Percentiles rank a stretch among this genome's conserved stretches.
phyloP scores from a whole-genome alignment of 2,329 filamentous ascomycete genomes.

The Ceratocystis variospora region DNA sequence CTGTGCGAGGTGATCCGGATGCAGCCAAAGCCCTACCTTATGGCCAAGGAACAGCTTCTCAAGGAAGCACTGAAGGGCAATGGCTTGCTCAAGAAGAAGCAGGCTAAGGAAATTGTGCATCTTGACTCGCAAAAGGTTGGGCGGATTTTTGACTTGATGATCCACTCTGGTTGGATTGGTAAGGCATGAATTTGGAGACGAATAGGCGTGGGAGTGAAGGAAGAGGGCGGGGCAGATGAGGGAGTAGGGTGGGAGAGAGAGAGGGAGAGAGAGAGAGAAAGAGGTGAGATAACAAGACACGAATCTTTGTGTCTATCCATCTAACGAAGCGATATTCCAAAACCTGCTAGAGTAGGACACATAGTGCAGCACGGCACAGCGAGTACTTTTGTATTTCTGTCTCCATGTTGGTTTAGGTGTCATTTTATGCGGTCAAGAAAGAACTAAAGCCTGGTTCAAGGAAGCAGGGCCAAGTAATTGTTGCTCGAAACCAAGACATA shows the following conservation, averaged over 20 bases:
- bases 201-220: neutral
- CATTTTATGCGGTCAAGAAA: too few relatives aligned
- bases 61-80: slow-evolving; percentile 83
- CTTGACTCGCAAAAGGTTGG: slow-evolving; percentile 76
- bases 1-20: slow-evolving; percentile 73
- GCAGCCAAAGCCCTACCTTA: slow-evolving; percentile 86
- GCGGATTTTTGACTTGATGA: slow-evolving; percentile 86
- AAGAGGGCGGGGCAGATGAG: neutral
- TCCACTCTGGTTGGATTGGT: slow-evolving; percentile 80
- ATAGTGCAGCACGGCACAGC: too few relatives aligned
- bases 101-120: slow-evolving; percentile 70
- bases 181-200: slow-evolving; percentile 44
- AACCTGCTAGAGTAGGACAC: neutral
- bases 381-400: too few relatives aligned
- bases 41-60: slow-evolving; percentile 85
- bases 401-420: too few relatives aligned
- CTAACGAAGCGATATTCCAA: neutral
- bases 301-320: neutral
- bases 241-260: neutral
- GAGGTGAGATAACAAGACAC: too few relatives aligned
- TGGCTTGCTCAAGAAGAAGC: slow-evolving; percentile 83
- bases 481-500: too few relatives aligned
- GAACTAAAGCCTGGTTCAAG: too few relatives aligned
- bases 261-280: neutral
- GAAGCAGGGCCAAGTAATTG: too few relatives aligned